Evolutionary conservation across 768 basidiomycete genomes (phyloP).

Genomic region (Psilocybe tampanensis): DNA sequence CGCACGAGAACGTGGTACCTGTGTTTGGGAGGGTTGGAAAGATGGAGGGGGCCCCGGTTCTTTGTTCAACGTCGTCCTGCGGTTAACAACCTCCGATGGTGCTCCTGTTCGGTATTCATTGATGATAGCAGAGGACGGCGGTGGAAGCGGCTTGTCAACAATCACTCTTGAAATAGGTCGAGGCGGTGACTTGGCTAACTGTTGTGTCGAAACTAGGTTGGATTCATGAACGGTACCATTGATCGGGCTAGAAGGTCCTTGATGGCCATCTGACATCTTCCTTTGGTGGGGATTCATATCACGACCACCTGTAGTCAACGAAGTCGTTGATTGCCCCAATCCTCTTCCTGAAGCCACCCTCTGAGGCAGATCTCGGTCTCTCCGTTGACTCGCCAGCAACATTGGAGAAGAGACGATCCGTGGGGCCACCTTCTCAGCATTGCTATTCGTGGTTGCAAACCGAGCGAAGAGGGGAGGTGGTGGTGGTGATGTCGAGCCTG

Average conservation of each 20-base stretch:
- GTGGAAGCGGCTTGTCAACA: conserved; percentile 31
- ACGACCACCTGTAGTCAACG: conserved; percentile 19
- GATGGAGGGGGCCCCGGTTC: conserved; percentile 17
- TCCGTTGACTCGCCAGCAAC: conserved; percentile 32
- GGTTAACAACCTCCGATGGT: conserved; percentile 10
- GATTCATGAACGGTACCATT: not conserved
- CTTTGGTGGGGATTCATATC: conserved; percentile 14
- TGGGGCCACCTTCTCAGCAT: conserved; percentile 17
- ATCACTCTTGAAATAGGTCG: conserved; percentile 16
- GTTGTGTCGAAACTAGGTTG: not conserved
- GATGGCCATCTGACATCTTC: conserved; percentile 7
- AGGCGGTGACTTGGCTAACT: conserved; percentile 8
- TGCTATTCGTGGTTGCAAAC: conserved; percentile 34
- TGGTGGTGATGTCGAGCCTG: conserved; percentile 17
- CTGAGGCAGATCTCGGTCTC: conserved; percentile 17
- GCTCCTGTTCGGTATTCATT: conserved; percentile 13
- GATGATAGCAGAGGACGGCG: conserved; percentile 13
- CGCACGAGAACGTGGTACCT: conserved; percentile 13
- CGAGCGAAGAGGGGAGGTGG: conserved; percentile 42
- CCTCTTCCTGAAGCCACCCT: conserved; percentile 15
- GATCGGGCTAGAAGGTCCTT: not conserved
- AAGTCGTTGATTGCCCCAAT: conserved; percentile 14
- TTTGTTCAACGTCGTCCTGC: conserved; percentile 11
- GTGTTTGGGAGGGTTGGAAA: conserved; percentile 8
- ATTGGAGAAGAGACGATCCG: conserved; percentile 41